Conservation (phyloP, 495 filamentous ascomycete species). For the Halenospora varia region DNA sequence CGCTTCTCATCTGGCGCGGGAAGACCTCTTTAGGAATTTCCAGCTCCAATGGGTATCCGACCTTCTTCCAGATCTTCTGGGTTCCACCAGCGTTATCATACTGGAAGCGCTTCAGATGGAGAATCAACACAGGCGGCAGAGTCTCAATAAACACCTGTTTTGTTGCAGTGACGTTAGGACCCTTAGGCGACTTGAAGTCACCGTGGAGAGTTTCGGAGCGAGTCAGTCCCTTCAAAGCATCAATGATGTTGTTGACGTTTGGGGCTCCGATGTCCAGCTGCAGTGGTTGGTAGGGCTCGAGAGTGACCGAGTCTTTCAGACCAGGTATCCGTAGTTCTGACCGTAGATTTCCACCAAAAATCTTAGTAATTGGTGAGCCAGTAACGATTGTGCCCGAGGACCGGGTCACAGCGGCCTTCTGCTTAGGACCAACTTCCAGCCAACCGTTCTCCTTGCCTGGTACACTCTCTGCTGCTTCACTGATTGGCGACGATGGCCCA, state of each 20-base stretch:
- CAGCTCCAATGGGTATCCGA: slow-evolving; percentile 90
- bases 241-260: slow-evolving; percentile 82
- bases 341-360: slow-evolving; percentile 89
- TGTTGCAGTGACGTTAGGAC: slow-evolving; percentile 69
- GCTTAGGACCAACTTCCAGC: slow-evolving; percentile 92
- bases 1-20: slow-evolving; percentile 65
- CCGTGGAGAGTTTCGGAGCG: slow-evolving; percentile 79
- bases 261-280: slow-evolving; percentile 89
- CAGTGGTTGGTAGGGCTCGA: slow-evolving; percentile 90
- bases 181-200: slow-evolving; percentile 79
- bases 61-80: slow-evolving; percentile 97
- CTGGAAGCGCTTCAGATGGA: slow-evolving; percentile 96
- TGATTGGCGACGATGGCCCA: slow-evolving; percentile 31
- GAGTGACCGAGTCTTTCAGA: slow-evolving; percentile 81
- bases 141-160: slow-evolving; percentile 97
- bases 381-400: slow-evolving; percentile 67
- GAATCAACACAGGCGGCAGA: slow-evolving; percentile 84
- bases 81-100: slow-evolving; percentile 88
- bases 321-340: slow-evolving; percentile 87
- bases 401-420: slow-evolving; percentile 80
- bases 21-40: slow-evolving; percentile 95
- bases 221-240: slow-evolving; percentile 83
- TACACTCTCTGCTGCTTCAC: slow-evolving; percentile 20
- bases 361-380: slow-evolving; percentile 84
- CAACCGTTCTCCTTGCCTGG: slow-evolving; percentile 58